phyloP scores from a whole-genome alignment of 345 rosid species.

The Gossypium sturtianum region DNA sequence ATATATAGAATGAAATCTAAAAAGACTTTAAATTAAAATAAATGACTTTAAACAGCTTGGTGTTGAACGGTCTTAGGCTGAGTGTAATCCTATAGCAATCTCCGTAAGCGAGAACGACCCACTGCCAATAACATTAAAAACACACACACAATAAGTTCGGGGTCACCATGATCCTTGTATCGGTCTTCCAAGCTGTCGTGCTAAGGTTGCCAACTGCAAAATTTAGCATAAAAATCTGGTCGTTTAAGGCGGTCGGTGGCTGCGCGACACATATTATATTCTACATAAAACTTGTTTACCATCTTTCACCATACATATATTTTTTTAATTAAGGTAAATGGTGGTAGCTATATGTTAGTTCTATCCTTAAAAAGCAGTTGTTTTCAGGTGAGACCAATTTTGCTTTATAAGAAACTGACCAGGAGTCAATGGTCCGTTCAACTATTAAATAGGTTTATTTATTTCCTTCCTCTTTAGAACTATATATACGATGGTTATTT shows the following conservation, averaged over 20 bases:
- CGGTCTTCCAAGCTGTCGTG: conserved; percentile 15
- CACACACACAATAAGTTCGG: neutral
- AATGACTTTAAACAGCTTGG: neutral
- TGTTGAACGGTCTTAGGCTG: conserved; percentile 9
- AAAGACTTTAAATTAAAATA: neutral
- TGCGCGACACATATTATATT: conserved; percentile 8
- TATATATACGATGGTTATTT: neutral
- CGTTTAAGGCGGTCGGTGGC: conserved; percentile 33
- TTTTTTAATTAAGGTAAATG: neutral
- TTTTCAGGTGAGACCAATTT: conserved; percentile 10
- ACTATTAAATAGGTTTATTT: neutral
- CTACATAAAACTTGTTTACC: neutral
- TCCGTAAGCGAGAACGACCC: conserved; percentile 6
- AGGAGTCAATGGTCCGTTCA: neutral
- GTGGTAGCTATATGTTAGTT: neutral
- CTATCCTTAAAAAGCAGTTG: conserved; percentile 2
- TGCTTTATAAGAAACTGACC: neutral
- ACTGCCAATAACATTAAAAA: neutral
- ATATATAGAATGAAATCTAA: no score
- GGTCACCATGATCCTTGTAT: neutral
- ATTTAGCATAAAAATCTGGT: neutral
- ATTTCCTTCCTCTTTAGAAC: neutral
- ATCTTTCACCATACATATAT: neutral
- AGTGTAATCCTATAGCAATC: neutral
- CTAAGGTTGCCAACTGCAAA: neutral